A percentile compares a stretch with the other conserved stretches of the same genome.
Evolutionary conservation across 2,329 filamentous ascomycete species (phyloP).

Genomic region (Aspergillus terreus): DNA sequence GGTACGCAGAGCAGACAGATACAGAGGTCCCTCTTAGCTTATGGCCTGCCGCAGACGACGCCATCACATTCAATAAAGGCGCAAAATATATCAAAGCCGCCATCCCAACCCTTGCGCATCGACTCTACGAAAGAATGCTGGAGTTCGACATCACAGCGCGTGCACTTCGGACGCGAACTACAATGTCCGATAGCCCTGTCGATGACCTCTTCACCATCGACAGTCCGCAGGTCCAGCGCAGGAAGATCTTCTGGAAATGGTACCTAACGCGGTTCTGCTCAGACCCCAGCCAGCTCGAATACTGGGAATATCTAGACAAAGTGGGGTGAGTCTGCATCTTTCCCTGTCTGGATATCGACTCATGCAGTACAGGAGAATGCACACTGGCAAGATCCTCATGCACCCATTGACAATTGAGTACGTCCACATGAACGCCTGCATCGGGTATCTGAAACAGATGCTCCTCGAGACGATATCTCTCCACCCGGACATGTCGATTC

Average conservation of each 20-base stretch:
- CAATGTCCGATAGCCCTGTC: slow-evolving; percentile 4
- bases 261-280: slow-evolving; percentile 11
- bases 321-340: slow-evolving; percentile 7
- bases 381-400: slow-evolving; percentile 9
- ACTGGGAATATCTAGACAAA: slow-evolving; percentile 11
- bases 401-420: slow-evolving; percentile 12
- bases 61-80: slow-evolving; percentile 8
- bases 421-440: slow-evolving; percentile 12
- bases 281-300: slow-evolving; percentile 7
- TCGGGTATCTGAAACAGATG: slow-evolving; percentile 8
- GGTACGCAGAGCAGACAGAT: not conserved
- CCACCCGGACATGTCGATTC: slow-evolving; percentile 7
- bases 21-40: too few relatives aligned
- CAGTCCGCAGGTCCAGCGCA: slow-evolving; percentile 10
- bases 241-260: slow-evolving; percentile 14
- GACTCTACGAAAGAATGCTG: slow-evolving; percentile 12
- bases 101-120: slow-evolving; percentile 8
- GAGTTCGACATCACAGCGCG: slow-evolving; percentile 13
- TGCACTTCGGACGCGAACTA: slow-evolving; percentile 8
- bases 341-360: not conserved
- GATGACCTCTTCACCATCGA: slow-evolving; percentile 10
- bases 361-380: slow-evolving; percentile 6
- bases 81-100: slow-evolving; percentile 6
- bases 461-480: slow-evolving; percentile 7
- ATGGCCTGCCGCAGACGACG: slow-evolving; percentile 2